Conservation (phyloP, 1,284 basidiomycete species). For the Pseudozyma flocculosa region DNA sequence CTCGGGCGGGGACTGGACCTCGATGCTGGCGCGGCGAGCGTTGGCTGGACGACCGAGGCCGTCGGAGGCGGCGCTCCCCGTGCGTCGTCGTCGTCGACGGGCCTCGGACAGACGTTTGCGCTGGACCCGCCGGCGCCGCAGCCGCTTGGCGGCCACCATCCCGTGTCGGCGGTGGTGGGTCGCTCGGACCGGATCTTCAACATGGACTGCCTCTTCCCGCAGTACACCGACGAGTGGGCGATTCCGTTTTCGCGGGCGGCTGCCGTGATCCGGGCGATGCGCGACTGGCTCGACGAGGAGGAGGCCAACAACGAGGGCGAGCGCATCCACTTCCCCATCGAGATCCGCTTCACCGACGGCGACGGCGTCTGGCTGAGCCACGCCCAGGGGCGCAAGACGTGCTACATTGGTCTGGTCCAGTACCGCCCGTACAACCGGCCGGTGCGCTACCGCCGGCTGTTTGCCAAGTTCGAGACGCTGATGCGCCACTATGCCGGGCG, state of each 20-base stretch:
- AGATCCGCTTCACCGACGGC: constrained; percentile 81
- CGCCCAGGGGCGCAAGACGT: constrained; percentile 74
- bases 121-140: constrained; percentile 22
- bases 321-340: constrained; percentile 87
- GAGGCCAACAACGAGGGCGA: constrained; percentile 72
- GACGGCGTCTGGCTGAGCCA: constrained; percentile 96
- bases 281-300: constrained; percentile 68
- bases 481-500: constrained; percentile 73
- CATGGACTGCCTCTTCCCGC: constrained; percentile 56
- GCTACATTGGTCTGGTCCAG: constrained; percentile 94
- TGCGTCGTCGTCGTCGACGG: neutral
- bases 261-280: constrained; percentile 72
- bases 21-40: neutral
- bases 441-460: constrained; percentile 81
- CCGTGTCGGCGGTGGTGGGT: constrained; percentile 36
- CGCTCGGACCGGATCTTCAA: constrained; percentile 53
- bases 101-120: constrained; percentile 16
- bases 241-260: constrained; percentile 68
- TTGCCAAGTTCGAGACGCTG: constrained; percentile 76
- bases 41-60: constrained; percentile 3
- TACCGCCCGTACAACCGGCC: constrained; percentile 89
- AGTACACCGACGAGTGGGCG: constrained; percentile 73
- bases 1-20: neutral
- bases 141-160: constrained; percentile 16
- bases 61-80: neutral